Base-by-base conservation (phyloP, 2,329 filamentous ascomycete species). In the Pseudogymnoascus pannorum region DNA sequence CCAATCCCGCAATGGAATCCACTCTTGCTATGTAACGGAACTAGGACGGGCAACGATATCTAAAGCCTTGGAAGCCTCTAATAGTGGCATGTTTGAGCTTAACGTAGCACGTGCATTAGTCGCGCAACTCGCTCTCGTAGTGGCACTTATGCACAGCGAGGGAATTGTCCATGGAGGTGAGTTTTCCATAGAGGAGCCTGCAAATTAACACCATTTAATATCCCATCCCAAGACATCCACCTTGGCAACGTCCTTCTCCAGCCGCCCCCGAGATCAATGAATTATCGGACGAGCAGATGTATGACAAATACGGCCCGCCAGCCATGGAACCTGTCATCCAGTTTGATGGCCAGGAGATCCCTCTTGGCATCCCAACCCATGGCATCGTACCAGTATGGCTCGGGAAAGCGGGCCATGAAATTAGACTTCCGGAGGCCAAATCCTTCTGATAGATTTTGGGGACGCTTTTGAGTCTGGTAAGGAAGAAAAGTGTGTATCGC, bases 241-340 rank as follows among this genome's bases (percentile, higher is more conserved):
- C 64, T 67, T 6, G 67, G 62, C 11, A 72, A 72, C 38, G 62
- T 71, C 24, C 62, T 72, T 16, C 54, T 69, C 57, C 62, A 63
- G 2, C 62, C 69, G 33, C 65, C 66, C 14, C 36, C 62, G 35
- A 57, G 7, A 63, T 71, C 1, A 62, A 72, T 61, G n/a, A 33
- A 12, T 65, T 67, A 16, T 64, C 66, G 7, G 61, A 65, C 4
- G 59, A 64, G 20, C 63, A 69, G 18, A 20, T 70, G 18, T 67
- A 70, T 18, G 59, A 67, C 24, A 66, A 61, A 63, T 69, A 65
- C 26, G 67, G 67, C 31, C 57, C 60, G 26, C 68, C 69, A 18
- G 20, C 58, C 11, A 14, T 14, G 4, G 48, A 44, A 40, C 62
- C 60, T 38, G 61, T 64, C 14, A 14, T 36, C n/a, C 33, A 14